These are phyloP conservation scores for Rhizoctonia solani DNA, from an alignment of 1,284 basidiomycete genomes.

Conservation along the genomic window DNA sequence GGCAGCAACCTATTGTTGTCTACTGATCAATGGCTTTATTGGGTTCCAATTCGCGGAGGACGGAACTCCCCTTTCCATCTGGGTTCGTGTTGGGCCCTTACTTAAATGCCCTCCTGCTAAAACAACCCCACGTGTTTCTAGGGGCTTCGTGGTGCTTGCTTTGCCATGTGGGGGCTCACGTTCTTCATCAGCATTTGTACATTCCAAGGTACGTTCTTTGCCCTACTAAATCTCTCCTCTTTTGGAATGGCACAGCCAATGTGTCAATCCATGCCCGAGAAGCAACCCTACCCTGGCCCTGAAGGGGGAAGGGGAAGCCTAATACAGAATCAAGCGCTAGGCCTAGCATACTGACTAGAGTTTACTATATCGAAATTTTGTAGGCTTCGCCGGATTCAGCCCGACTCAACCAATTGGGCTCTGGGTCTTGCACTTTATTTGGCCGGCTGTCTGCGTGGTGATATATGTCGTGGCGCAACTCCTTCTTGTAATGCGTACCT, in stretches of 20 bases:
- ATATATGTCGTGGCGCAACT: constrained; percentile 93
- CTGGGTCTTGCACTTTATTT: constrained; percentile 94
- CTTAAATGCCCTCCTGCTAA: constrained; percentile 17
- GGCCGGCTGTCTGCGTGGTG: constrained; percentile 87
- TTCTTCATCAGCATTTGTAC: constrained; percentile 95
- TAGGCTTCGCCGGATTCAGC: constrained; percentile 72
- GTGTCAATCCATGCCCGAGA: constrained; percentile 19
- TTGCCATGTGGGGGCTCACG: constrained; percentile 78
- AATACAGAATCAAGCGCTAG: background rate
- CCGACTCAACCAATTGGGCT: constrained; percentile 78
- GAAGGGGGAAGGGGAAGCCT: background rate
- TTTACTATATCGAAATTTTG: constrained; percentile 10
- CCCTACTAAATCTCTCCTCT: background rate
- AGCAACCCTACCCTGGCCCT: constrained; percentile 6
- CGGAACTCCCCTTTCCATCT: constrained; percentile 92
- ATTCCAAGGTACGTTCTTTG: constrained; percentile 65
- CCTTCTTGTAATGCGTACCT: constrained; percentile 91
- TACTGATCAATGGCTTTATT: constrained; percentile 97
- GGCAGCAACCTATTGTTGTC: constrained; percentile 87
- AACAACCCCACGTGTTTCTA: constrained; percentile 44
- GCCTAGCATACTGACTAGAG: constrained; percentile 1
- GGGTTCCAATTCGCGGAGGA: constrained; percentile 99
- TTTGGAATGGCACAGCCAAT: constrained; percentile 26
- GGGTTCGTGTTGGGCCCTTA: constrained; percentile 61
- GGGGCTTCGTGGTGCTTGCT: constrained; percentile 84